phyloP scores from a whole-genome alignment of 2,329 filamentous ascomycete species.

The Phyllosticta paracitricarpa region DNA sequence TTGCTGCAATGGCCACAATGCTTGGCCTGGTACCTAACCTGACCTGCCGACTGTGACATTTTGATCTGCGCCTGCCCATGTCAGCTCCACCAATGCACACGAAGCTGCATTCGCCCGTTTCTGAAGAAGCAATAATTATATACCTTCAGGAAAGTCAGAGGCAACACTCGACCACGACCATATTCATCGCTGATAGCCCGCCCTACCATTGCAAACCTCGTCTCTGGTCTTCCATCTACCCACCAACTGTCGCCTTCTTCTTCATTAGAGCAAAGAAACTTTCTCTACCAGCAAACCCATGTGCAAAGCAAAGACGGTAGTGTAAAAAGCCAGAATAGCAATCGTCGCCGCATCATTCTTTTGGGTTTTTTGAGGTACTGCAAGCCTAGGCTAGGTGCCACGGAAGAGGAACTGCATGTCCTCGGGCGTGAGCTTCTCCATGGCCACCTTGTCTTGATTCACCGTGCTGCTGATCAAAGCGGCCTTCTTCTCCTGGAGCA shows the following conservation, averaged over 20 bases:
- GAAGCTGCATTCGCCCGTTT: no score
- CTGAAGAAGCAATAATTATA: no score
- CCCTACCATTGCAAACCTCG: background rate
- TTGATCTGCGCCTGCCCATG: background rate
- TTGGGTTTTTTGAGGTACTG: background rate
- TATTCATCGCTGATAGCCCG: background rate
- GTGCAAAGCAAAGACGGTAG: background rate
- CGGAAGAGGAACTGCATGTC: conserved; percentile 97
- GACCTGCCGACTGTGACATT: background rate
- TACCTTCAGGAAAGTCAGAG: background rate
- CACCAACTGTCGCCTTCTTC: background rate
- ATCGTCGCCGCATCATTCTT: background rate
- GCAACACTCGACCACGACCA: background rate
- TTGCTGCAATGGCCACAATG: background rate
- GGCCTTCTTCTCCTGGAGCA: conserved; percentile 96
- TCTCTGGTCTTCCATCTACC: background rate
- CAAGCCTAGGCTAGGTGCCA: conserved; percentile 34
- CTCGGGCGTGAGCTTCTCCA: conserved; percentile 81
- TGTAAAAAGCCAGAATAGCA: background rate
- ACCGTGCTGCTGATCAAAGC: conserved; percentile 97
- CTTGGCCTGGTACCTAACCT: background rate
- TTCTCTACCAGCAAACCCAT: background rate
- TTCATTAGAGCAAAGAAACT: background rate
- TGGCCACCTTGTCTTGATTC: conserved; percentile 81
- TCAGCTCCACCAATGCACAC: background rate